Conservation (phyloP, 306 rosid genomes). For the Malus sylvestris region DNA sequence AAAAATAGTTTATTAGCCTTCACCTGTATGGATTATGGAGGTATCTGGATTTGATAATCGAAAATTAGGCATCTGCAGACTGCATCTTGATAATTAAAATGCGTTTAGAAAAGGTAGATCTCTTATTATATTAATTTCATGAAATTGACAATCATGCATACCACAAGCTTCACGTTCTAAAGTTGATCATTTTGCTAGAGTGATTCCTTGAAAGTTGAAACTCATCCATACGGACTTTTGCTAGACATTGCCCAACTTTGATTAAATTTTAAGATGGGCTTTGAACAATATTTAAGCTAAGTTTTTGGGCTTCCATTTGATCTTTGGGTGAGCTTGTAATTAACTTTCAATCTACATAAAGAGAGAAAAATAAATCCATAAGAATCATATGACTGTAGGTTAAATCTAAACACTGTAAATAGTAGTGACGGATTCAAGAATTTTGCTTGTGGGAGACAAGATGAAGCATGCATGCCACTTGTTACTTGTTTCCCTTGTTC, state of each 20-base stretch:
- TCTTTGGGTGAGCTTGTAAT: background rate
- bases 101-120: background rate
- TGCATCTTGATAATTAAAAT: background rate
- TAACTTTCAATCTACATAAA: background rate
- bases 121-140: background rate
- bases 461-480: no score
- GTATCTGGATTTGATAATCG: background rate
- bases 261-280: background rate
- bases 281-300: background rate
- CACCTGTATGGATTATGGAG: background rate
- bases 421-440: background rate
- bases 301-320: background rate
- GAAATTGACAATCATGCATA: background rate
- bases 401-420: no score
- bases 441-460: no score
- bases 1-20: background rate
- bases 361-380: background rate
- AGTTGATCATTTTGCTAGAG: background rate
- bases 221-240: background rate
- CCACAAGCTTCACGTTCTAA: background rate
- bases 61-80: background rate
- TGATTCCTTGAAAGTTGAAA: background rate
- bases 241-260: background rate
- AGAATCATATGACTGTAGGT: background rate
- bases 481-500: no score